Conservation (phyloP, 805 yeast genomes). For the Blastobotrys muscicola region DNA sequence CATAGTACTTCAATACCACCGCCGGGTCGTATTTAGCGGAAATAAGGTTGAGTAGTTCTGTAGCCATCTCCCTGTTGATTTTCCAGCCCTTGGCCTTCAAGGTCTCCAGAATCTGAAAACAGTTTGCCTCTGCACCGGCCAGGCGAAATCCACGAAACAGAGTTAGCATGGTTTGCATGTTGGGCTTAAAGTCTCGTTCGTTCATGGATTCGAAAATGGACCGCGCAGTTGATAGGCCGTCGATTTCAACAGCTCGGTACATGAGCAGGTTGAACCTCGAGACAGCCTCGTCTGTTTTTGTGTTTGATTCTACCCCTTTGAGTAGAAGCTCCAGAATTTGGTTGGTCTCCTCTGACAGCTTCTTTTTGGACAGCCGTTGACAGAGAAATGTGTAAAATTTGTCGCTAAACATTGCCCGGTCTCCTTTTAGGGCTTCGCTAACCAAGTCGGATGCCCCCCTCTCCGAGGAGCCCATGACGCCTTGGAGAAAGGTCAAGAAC, state of each 20-base stretch:
- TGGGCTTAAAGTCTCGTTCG: constrained; percentile 15
- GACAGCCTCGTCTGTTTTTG: constrained; percentile 1
- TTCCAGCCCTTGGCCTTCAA: constrained; percentile 9
- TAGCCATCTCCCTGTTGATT: constrained; percentile 14
- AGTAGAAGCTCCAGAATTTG: constrained; percentile 8
- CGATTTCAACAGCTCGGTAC: constrained; percentile 18
- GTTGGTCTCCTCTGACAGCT: constrained; percentile 5
- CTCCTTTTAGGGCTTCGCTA: constrained; percentile 2
- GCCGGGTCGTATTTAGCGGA: constrained; percentile 16
- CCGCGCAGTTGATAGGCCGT: constrained; percentile 19
- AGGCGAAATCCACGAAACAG: constrained; percentile 22
- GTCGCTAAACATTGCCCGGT: constrained; percentile 2
- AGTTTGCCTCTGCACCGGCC: constrained; percentile 20
- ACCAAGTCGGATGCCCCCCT: constrained; percentile 6
- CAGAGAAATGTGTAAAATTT: constrained; percentile 7
- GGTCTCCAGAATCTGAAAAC: constrained; percentile 17
- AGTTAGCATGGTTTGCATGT: constrained; percentile 11
- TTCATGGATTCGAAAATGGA: constrained; percentile 16
- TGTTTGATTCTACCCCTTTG: constrained; percentile 4
- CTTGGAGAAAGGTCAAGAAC: constrained; percentile 3
- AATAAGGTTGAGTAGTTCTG: constrained; percentile 19
- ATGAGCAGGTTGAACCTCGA: constrained; percentile 11
- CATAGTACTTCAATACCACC: constrained; percentile 13
- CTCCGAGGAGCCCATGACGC: constrained; percentile 8
- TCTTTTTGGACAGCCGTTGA: constrained; percentile 3